Base-by-base conservation (phyloP, 768 basidiomycete genomes). In the Tulasnella sp. region DNA sequence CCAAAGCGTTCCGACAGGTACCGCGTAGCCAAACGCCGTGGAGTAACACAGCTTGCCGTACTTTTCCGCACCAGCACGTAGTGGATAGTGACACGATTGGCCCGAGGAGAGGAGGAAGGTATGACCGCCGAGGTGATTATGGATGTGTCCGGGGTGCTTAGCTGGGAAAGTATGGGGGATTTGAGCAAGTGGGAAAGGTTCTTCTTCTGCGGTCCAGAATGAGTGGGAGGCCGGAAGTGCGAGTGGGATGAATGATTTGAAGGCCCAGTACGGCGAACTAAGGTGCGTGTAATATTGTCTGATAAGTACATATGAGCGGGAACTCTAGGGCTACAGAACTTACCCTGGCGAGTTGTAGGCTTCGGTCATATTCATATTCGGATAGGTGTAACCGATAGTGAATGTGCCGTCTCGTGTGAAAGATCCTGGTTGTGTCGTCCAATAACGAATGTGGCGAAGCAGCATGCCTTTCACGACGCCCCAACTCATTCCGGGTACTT, bases 1-100 rank as follows among this genome's bases (percentile, higher is more conserved):
- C 4, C 81, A 82, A 48, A 80, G 77, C 67, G 75, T 79, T 8
- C 82, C 82, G 0, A 82, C 80, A 4, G 85, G 82, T 9, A 86
- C 83, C 64, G 80, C 83, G 70, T 86, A 88, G 13, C 85, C 86
- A 67, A 88, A 87, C 4, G 83, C 78, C n/a, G 83, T 78, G 1
- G 83, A 85, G 69, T 89, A 88, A 1, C 83, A 80, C 58, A 86
- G 75, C 69, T 87, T 87, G 55, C 85, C 84, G 71, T 88, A 88
- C 68, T 88, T 89, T 23, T 84, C 83, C 7, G 84, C 81, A 65
- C 82, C 82, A 66, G 86, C 84, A 67, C 86, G 83, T 67, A 89
- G 81, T 15, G 84, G 80, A 69, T 88, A 89, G 49, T 84, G 84
- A 64, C 85, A 86, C 63, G 82, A 83, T 72, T 89, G 86, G 1